Percentiles rank a stretch among this genome's conserved stretches.
Evolutionary conservation across 805 yeast species (phyloP).

Genomic region (Spathaspora boniae): DNA sequence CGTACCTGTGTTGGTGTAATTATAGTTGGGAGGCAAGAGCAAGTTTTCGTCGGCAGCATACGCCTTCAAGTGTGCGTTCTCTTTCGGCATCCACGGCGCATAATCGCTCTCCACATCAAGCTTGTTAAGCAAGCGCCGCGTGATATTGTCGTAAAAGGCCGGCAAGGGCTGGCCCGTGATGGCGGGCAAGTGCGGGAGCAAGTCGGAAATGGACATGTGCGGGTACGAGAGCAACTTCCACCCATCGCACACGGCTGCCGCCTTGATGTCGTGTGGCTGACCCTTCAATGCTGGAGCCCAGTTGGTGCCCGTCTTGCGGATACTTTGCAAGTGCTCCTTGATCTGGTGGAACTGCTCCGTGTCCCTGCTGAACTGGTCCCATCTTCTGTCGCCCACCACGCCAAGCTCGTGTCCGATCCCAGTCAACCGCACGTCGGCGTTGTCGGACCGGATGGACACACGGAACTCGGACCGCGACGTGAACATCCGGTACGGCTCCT

Average conservation of each 20-base stretch:
- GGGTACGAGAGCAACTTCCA: conserved; percentile 68
- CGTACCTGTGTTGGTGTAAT: conserved; percentile 53
- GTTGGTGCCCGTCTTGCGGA: conserved; percentile 48
- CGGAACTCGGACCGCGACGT: conserved; percentile 95
- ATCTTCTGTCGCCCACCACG: conserved; percentile 60
- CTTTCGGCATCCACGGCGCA: conserved; percentile 74
- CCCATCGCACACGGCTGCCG: conserved; percentile 43
- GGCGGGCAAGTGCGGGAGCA: conserved; percentile 22
- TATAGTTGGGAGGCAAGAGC: conserved; percentile 62
- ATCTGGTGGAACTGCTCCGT: conserved; percentile 41
- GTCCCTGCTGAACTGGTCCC: conserved; percentile 45
- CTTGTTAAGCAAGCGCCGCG: conserved; percentile 49
- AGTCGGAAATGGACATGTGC: conserved; percentile 29
- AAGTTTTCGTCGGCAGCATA: conserved; percentile 81
- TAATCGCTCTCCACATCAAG: conserved; percentile 79
- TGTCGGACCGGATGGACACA: conserved; percentile 85
- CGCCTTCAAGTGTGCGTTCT: conserved; percentile 65
- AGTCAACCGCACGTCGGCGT: conserved; percentile 86
- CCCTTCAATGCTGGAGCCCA: conserved; percentile 59
- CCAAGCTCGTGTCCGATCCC: conserved; percentile 63
- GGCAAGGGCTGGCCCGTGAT: conserved; percentile 18
- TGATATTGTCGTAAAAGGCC: conserved; percentile 18
- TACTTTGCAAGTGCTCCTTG: conserved; percentile 41
- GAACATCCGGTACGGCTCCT: conserved; percentile 97
- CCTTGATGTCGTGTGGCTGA: conserved; percentile 47